These are phyloP conservation scores for Pseudoperonospora humuli DNA, from an alignment of 352 stramenopile genomes.

Conservation along the genomic window DNA sequence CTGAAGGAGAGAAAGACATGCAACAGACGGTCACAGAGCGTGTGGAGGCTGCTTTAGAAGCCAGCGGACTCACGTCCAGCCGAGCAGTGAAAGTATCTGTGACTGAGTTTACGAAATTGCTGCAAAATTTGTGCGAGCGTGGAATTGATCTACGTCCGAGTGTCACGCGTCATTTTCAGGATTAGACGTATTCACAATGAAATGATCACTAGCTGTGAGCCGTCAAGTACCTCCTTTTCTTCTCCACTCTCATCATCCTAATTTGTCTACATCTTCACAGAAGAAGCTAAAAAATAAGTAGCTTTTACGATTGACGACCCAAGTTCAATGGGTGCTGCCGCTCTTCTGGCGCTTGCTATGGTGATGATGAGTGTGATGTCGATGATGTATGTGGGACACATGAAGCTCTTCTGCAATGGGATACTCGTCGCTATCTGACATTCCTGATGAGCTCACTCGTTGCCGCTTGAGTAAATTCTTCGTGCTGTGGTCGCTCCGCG, in stretches of 20 bases:
- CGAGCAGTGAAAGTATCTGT: conserved; percentile 63
- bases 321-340: conserved; percentile 14
- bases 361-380: conserved; percentile 27
- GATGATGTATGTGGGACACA: conserved; percentile 23
- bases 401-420: conserved; percentile 32
- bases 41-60: conserved; percentile 43
- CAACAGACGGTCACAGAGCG: conserved; percentile 33
- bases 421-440: conserved; percentile 30
- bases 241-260: conserved; percentile 19
- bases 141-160: conserved; percentile 49
- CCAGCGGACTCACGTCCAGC: conserved; percentile 34
- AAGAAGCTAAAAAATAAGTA: conserved; percentile 30
- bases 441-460: conserved; percentile 21
- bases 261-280: conserved; percentile 31
- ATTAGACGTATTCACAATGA: conserved; percentile 18
- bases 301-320: conserved; percentile 7
- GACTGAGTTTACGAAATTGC: conserved; percentile 46
- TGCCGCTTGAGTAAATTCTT: conserved; percentile 44
- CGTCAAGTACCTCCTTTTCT: conserved; percentile 17
- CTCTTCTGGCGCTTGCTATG: conserved; percentile 47
- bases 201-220: conserved; percentile 6
- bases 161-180: conserved; percentile 56
- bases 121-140: conserved; percentile 35
- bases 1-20: conserved; percentile 14
- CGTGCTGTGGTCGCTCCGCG: conserved; percentile 10